Base-by-base conservation (phyloP, 352 stramenopile genomes). In the Globisporangium heterothallicum region DNA sequence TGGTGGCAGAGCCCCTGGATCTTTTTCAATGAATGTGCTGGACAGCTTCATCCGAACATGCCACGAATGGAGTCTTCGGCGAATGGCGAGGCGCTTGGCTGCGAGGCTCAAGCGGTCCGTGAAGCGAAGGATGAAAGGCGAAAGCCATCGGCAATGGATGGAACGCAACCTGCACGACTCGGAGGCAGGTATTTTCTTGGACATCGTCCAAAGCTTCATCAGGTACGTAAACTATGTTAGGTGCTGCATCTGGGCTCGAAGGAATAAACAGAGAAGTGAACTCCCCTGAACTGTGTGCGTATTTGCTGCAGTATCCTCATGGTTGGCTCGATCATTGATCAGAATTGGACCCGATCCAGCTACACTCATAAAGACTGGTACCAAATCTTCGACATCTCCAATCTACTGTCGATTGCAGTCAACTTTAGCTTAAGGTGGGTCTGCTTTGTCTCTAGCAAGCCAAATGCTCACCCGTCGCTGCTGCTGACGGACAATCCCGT, bases 121-220 rank as follows among this genome's bases (percentile, higher is more conserved):
- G 19, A 86, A 86, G 49, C 63, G 78, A 13, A 66, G 76, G 4
- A 79, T 86, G 49, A 81, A 74, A 26, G 78, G 78, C 19, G 74
- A 88, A 48, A 84, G 72, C 49, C 66, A 64, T 21, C 74, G 78
- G 0, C 72, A 86, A 51, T 88, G 78, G 78, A 79, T 86, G 27
- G 74, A 88, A 54, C 66, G 78, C 14, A 88, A 86, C 61, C 25
- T 88, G 30, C 77, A 85, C 27, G 75, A 86, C 56, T 86, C 74
- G 5, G 70, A 85, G 41, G 71, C 72, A 7, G 74, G 77, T 7
- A 49, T 86, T 12, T 46, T 64, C 16, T 51, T 82, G n/a, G 77
- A 88, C 49, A 27, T 88, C 46, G n/a, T 66, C 4, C 73, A 85
- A 49, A 75, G 67, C 26, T 16, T 72, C 9, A 53, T 85, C 18